These are phyloP conservation scores for Gloeopeniophorella convolvens DNA, from an alignment of 768 basidiomycete genomes.

Conservation along the genomic window DNA sequence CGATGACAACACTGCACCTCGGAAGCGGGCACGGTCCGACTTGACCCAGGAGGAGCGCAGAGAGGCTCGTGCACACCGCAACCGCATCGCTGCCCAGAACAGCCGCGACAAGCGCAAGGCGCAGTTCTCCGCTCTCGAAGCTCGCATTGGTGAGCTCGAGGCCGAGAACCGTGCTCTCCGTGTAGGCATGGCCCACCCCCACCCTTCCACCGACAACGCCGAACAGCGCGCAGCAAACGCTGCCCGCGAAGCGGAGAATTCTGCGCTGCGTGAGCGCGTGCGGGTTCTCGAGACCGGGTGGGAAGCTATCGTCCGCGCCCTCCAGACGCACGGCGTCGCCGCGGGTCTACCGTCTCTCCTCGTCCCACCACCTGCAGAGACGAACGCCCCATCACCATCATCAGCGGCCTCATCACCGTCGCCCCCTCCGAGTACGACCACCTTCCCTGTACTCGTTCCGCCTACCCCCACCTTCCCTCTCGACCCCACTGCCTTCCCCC, in stretches of 20 bases:
- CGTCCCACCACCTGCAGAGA: constrained; percentile 16
- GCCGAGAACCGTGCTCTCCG: constrained; percentile 77
- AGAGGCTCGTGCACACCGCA: constrained; percentile 85
- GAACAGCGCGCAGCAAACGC: constrained; percentile 34
- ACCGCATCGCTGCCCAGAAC: constrained; percentile 91
- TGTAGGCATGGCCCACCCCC: constrained; percentile 36
- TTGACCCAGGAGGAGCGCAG: constrained; percentile 69
- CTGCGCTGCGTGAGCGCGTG: constrained; percentile 69
- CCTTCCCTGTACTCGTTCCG: constrained; percentile 27
- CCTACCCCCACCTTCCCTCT: constrained; percentile 32
- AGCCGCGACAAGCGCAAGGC: constrained; percentile 87
- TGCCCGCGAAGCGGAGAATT: constrained; percentile 57
- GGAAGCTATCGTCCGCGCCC: constrained; percentile 72
- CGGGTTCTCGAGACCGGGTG: constrained; percentile 75
- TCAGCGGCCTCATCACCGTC: constrained; percentile 22
- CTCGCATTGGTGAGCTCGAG: constrained; percentile 84
- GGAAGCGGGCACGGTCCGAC: constrained; percentile 68
- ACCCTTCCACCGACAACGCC: constrained; percentile 26
- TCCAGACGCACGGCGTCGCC: constrained; percentile 61
- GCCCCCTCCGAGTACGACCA: constrained; percentile 30
- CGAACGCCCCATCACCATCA: constrained; percentile 10
- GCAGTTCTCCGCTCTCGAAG: constrained; percentile 85
- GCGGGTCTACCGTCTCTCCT: constrained; percentile 35
- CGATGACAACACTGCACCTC: constrained; percentile 37
- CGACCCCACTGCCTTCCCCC: constrained; percentile 28